Evolutionary conservation across 2,329 filamentous ascomycete genomes (phyloP).

Genomic region (Colletotrichum tropicale): DNA sequence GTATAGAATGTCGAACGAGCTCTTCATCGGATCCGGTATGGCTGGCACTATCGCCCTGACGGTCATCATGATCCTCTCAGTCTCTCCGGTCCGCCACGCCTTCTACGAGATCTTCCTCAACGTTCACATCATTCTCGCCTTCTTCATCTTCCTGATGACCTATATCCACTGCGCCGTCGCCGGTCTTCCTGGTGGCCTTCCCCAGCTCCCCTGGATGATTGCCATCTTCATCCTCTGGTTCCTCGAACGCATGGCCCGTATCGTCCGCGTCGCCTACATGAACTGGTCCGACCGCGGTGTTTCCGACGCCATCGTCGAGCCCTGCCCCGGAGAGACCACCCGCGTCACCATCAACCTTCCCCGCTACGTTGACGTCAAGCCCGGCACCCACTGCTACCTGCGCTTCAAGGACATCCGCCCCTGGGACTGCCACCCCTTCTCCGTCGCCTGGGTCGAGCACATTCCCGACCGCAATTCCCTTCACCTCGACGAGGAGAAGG

Average conservation of each 20-base stretch:
- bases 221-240: constrained; percentile 80
- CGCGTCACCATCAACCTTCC: constrained; percentile 74
- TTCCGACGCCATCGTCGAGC: constrained; percentile 70
- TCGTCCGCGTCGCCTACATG: constrained; percentile 66
- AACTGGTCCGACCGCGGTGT: constrained; percentile 66
- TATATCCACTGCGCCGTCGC: constrained; percentile 80
- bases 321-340: constrained; percentile 71
- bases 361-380: constrained; percentile 67
- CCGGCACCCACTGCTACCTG: constrained; percentile 77
- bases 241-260: constrained; percentile 69
- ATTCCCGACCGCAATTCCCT: constrained; percentile 43
- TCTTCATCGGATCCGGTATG: constrained; percentile 71
- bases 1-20: constrained; percentile 57
- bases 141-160: constrained; percentile 71
- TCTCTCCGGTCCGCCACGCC: constrained; percentile 85
- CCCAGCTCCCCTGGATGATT: constrained; percentile 77
- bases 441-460: constrained; percentile 75
- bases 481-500: constrained; percentile 37
- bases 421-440: constrained; percentile 82
- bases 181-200: constrained; percentile 66
- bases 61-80: constrained; percentile 70
- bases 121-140: constrained; percentile 78
- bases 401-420: constrained; percentile 69
- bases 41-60: constrained; percentile 66
- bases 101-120: constrained; percentile 98